phyloP scores from a whole-genome alignment of 108 stramenopile species.

The Nitzschia inconspicua region DNA sequence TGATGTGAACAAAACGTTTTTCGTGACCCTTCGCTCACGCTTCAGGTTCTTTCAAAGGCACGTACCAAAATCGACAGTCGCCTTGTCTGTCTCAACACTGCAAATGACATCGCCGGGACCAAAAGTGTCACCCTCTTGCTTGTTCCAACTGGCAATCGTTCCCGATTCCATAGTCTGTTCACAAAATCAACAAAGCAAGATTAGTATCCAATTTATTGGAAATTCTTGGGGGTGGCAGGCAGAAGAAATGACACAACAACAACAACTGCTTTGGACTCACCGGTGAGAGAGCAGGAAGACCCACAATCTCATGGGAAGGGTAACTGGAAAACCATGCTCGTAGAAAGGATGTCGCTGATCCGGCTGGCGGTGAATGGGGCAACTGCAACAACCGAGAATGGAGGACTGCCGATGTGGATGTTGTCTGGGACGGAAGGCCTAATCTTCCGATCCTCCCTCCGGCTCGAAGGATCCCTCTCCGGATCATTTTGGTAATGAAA shows the following conservation, averaged over 20 bases:
- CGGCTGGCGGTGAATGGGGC: no score
- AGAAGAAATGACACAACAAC: background rate
- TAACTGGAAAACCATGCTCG: slow-evolving; percentile 58
- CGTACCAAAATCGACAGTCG: slow-evolving; percentile 96
- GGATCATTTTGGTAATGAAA: no score
- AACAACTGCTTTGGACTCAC: slow-evolving; percentile 31
- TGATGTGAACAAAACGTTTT: no score
- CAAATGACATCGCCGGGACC: slow-evolving; percentile 91
- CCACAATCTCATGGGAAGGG: slow-evolving; percentile 86
- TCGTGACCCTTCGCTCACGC: no score
- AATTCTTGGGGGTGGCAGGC: background rate
- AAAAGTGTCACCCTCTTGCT: slow-evolving; percentile 78
- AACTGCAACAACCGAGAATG: no score
- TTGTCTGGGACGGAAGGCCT: background rate
- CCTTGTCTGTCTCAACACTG: slow-evolving; percentile 98
- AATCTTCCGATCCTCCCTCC: background rate
- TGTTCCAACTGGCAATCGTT: slow-evolving; percentile 82
- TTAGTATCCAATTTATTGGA: background rate
- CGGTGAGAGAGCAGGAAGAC: slow-evolving; percentile 93
- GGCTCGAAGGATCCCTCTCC: background rate
- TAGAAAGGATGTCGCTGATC: background rate
- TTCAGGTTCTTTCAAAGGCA: no score
- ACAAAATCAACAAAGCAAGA: slow-evolving; percentile 11
- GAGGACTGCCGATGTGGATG: no score
- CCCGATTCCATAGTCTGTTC: slow-evolving; percentile 90